phyloP scores from a whole-genome alignment of 805 yeast species.

The Hanseniaspora opuntiae region DNA sequence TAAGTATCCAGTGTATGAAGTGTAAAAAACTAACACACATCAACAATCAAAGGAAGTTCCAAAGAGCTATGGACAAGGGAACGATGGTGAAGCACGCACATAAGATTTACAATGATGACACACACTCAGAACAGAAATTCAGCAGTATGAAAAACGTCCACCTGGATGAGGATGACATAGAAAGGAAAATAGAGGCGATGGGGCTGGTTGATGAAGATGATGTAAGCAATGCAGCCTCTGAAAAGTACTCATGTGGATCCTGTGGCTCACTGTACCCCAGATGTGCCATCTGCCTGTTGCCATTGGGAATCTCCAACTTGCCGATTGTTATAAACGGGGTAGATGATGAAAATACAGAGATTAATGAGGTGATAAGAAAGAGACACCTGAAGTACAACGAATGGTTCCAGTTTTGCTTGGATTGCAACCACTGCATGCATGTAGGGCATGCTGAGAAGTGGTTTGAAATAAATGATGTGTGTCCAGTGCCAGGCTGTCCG shows the following conservation, averaged over 20 bases:
- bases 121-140: background rate
- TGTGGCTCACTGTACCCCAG: conserved; percentile 82
- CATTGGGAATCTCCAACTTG: conserved; percentile 45
- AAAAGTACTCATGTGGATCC: conserved; percentile 47
- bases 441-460: conserved; percentile 93
- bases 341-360: background rate
- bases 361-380: conserved; percentile 12
- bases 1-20: conserved; percentile 63
- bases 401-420: conserved; percentile 85
- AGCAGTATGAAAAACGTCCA: background rate
- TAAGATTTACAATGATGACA: conserved; percentile 1
- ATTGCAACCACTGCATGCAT: conserved; percentile 89
- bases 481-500: conserved; percentile 89
- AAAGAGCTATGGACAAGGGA: background rate
- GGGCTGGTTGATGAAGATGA: background rate
- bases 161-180: background rate
- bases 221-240: conserved; percentile 13
- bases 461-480: conserved; percentile 74
- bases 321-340: conserved; percentile 24
- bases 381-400: conserved; percentile 36
- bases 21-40: conserved; percentile 63
- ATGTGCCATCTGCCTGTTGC: conserved; percentile 75
- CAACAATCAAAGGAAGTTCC: conserved; percentile 13
- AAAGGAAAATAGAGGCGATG: background rate
- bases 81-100: background rate